Base-by-base conservation (phyloP, 345 rosid species). In the Cardamine chenopodiifolia region DNA sequence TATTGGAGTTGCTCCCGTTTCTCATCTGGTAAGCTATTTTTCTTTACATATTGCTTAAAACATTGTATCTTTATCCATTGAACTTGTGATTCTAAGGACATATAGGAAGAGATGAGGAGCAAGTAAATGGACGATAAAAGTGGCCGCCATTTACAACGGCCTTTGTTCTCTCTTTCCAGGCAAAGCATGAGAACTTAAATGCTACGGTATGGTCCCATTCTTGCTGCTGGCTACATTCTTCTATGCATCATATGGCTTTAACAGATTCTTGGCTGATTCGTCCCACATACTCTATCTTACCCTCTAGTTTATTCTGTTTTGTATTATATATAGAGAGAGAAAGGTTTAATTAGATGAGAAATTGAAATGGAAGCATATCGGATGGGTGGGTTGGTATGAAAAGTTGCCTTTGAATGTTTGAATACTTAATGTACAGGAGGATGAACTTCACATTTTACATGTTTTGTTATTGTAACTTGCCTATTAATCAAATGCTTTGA, bases 171-270 rank as follows among this genome's bases (percentile, higher is more conserved):
- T 50, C 8, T 39, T 44, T 62, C 18, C 69, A 72, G 68, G 60
- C 50, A 25, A 61, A 61, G 22, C 39, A 37, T 50, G 76, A 37
- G 35, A 42, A 63, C 59, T 23, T 65, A 56, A 73, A 66, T 74
- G 72, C 72, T 54, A 22, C 11, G 66, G 52, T 56, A 56, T 57
- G 23, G 60, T 66, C 67, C 66, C 60, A 74, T 66, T 34, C 66
- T 73, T 52, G 60, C 61, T 52, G 10, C 31, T 17, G 58, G 45
- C 20, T 13, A 13, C 47, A 49, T 64, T 64, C 63, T 64, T 73
- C 22, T 64, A 55, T 40, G 57, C 78, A 65, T 73, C 65, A 66
- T 67, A 57, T 57, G 78, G 40, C 66, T 47, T 66, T 17, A 42
- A 42, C 64, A 20, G 20, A 63, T 42, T 62, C 62, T 62, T 34